phyloP scores from a whole-genome alignment of 2,329 filamentous ascomycete genomes.

The Falciphora oryzae region DNA sequence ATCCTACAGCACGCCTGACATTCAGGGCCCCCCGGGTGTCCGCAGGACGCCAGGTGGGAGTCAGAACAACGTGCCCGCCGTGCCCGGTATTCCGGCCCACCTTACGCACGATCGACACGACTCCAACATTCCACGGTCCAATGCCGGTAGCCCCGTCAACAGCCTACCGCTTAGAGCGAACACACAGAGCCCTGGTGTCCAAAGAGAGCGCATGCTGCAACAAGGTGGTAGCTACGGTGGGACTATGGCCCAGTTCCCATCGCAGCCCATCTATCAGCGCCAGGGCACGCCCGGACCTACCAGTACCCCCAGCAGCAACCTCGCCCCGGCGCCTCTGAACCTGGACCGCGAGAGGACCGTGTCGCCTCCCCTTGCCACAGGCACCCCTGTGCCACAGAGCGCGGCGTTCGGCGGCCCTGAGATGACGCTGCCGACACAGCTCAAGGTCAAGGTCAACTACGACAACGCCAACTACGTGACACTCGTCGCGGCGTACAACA shows the following conservation, averaged over 20 bases:
- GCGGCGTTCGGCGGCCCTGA: slow-evolving; percentile 25
- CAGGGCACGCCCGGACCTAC: slow-evolving; percentile 37
- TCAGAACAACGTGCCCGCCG: slow-evolving; percentile 55
- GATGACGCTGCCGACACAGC: slow-evolving; percentile 59
- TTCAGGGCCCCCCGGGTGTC: slow-evolving; percentile 62
- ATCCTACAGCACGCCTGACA: slow-evolving; percentile 93
- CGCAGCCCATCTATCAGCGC: slow-evolving; percentile 46
- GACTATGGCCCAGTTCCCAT: slow-evolving; percentile 50
- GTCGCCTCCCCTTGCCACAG: slow-evolving; percentile 31
- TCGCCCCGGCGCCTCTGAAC: slow-evolving; percentile 30
- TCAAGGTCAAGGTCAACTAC: slow-evolving; percentile 94
- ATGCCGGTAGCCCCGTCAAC: slow-evolving; percentile 72
- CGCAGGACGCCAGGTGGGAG: slow-evolving; percentile 51
- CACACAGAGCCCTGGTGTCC: slow-evolving; percentile 64
- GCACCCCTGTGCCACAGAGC: slow-evolving; percentile 25
- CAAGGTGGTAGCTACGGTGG: slow-evolving; percentile 39
- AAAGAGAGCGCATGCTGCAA: slow-evolving; percentile 53
- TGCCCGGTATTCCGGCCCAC: slow-evolving; percentile 72
- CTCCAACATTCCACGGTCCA: slow-evolving; percentile 65
- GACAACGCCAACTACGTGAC: slow-evolving; percentile 83
- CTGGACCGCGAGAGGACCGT: slow-evolving; percentile 22
- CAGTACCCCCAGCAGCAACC: slow-evolving; percentile 14
- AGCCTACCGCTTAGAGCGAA: slow-evolving; percentile 61
- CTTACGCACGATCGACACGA: slow-evolving; percentile 49
- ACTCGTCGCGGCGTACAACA: slow-evolving; percentile 92